Base-by-base conservation (phyloP, 176 grass and related monocot species). In the Oryza punctata region DNA sequence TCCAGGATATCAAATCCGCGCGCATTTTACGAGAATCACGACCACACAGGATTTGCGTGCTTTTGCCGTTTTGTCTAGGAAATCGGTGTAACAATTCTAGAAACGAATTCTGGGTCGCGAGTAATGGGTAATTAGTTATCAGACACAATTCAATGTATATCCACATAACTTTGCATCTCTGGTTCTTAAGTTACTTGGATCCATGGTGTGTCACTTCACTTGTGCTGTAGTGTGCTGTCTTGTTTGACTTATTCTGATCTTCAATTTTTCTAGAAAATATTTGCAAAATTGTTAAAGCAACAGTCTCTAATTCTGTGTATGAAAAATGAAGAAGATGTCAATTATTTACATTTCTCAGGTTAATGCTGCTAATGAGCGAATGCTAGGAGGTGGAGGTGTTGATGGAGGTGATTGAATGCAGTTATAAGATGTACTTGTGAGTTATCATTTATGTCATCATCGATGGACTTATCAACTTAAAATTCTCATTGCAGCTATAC, bases 381-480 rank as follows among this genome's bases (percentile, higher is more conserved):
- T 95, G 96, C 85, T 95, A 27, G 91, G 96, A 88, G 93, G 93
- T 37, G 89, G 91, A 85, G 93, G 96, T 64, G 91, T 98, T 29
- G 93, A 98, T 88, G 93, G 96, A 90, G 96, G 96, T 95, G 80
- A 78, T 63, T 38, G 6, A 26, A 66, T 67, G 46, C 24, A 69
- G 85, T 76, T 15, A 7, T 14, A 7, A 82, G 69, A 86, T 21
- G 3, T 59, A 24, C 2, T 61, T 11, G 19, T 61, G 57, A 12
- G 14, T 24, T 47, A 44, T 69, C 6, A 46, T 74, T 87, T 33
- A 46, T n/a, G 43, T 60, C 60, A 52, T 59, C 40, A 72, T 41
- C 43, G 14, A 47, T 37, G 9, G 28, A 28, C 61, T 60, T 60
- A 65, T 45, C 76, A 49, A 73, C 14, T 80, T 16, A 18, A 23